Conservation (phyloP, 1,139 yeast species). For the Wickerhamomyces sp. region DNA sequence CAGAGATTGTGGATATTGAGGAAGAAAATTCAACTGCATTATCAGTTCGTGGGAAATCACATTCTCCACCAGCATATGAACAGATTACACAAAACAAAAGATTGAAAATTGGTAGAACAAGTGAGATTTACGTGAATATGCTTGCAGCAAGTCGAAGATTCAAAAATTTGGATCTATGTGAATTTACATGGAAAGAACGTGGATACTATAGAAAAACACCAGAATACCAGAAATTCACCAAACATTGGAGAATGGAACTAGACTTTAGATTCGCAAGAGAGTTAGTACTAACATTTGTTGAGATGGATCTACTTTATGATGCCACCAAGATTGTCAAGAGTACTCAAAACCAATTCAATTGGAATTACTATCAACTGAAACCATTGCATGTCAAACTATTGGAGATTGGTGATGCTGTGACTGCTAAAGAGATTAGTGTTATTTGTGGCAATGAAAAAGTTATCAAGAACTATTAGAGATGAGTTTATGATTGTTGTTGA, state of each 20-base stretch:
- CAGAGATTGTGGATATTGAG: conserved; percentile 1
- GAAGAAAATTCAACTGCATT: background rate
- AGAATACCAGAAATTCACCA: conserved; percentile 38
- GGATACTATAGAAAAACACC: conserved; percentile 62
- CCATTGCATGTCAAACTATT: conserved; percentile 43
- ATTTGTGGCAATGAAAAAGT: conserved; percentile 20
- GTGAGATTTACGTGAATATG: conserved; percentile 52
- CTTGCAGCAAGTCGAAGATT: conserved; percentile 61
- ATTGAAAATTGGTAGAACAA: conserved; percentile 16
- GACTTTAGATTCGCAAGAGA: conserved; percentile 69
- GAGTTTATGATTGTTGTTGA: background rate
- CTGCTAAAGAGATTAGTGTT: conserved; percentile 34
- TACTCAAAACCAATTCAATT: conserved; percentile 62
- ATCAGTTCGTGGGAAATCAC: too few species aligned
- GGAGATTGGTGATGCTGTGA: conserved; percentile 42
- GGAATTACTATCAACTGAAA: conserved; percentile 61
- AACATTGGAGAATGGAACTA: conserved; percentile 36
- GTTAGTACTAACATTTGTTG: conserved; percentile 52
- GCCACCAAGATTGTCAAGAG: conserved; percentile 66
- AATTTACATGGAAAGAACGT: conserved; percentile 68
- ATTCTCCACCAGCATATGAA: conserved; percentile 9
- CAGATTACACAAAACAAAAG: conserved; percentile 3
- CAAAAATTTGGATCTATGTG: conserved; percentile 52
- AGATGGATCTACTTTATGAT: conserved; percentile 53
- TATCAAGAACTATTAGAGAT: background rate